Evolutionary conservation across 208 protist species (phyloP), one percentile per base, ranked within the genome.

Genomic region (Strigomonas galati): DNA sequence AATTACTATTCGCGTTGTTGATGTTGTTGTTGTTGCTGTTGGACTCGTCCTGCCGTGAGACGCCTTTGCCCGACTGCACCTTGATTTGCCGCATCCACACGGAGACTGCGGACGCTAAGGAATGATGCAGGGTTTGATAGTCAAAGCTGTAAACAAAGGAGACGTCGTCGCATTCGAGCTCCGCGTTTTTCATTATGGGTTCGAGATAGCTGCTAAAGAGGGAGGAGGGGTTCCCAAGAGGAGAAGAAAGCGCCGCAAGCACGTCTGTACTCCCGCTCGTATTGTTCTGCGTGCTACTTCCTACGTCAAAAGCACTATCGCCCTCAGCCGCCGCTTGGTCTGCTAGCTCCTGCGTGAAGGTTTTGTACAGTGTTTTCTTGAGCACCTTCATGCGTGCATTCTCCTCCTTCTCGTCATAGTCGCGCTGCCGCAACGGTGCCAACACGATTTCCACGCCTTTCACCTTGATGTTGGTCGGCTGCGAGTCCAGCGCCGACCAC

Each of bases 391-490:
- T 60, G 9, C 90, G 75, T 19, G 62, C 70, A 12, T 77, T 55
- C 54, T 96, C 87, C 57, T 93, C 84, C 35, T 71, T 62, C 0
- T 76, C 67, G 52, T 82, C 67, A 52, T 79, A 82, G 30, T 81
- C 68, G 23, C 75, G 72, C 0, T 72, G 67, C 14, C 87, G 87
- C 23, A 92, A 71, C n/a, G 79, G 83, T 0, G 75, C 81, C n/a
- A 93, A 69, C 7, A 88, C 78, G 31, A 96, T 70, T 26, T 93
- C 81, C 0, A 96, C 81, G 2, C 87, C 90, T 0, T 48, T 69
- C 4, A 88, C 74, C 58, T 91, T 75, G 19, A 96, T 73, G 21
- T 65, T 51, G 21, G 91, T 83, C 6, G 81, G 76, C 64, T 91
- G 81, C 10, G 72, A 65, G 40, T 92, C 82, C 6, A 93, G 62